phyloP scores from a whole-genome alignment of 306 rosid genomes.

The Cicer chorassanicum region DNA sequence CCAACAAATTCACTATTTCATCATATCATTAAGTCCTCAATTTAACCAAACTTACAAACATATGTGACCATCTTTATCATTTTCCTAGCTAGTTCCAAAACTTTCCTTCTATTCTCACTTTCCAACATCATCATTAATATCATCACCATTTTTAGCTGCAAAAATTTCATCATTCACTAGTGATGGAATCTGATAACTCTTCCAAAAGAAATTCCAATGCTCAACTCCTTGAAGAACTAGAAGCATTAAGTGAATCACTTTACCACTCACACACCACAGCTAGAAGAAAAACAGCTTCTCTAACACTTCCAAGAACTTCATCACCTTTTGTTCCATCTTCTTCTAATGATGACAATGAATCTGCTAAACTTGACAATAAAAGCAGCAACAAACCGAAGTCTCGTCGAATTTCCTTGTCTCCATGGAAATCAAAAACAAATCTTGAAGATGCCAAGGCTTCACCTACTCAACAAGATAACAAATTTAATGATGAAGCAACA shows the following conservation, averaged over 20 bases:
- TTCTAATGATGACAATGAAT: conserved; percentile 55
- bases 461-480: conserved; percentile 41
- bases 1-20: conserved; percentile 49
- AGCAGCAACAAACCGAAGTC: conserved; percentile 46
- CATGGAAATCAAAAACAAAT: conserved; percentile 74
- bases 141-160: neutral
- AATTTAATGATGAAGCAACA: conserved; percentile 46
- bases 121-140: conserved; percentile 9
- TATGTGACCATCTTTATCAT: conserved; percentile 36
- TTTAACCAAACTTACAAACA: conserved; percentile 40
- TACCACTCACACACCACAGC: conserved; percentile 64
- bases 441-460: conserved; percentile 48
- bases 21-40: conserved; percentile 41
- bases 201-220: conserved; percentile 60
- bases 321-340: conserved; percentile 58
- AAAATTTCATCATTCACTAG: conserved; percentile 34
- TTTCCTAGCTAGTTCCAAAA: conserved; percentile 18
- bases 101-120: neutral
- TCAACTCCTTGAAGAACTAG: conserved; percentile 78
- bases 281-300: conserved; percentile 77
- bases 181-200: conserved; percentile 58
- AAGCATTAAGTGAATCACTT: conserved; percentile 79
- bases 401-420: conserved; percentile 80
- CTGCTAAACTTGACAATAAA: conserved; percentile 42
- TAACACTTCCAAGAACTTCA: conserved; percentile 71